A percentile compares a stretch with the other conserved stretches of the same genome.
Evolutionary conservation across 208 protist species (phyloP).

Genomic region (Phytomonas sp.): DNA sequence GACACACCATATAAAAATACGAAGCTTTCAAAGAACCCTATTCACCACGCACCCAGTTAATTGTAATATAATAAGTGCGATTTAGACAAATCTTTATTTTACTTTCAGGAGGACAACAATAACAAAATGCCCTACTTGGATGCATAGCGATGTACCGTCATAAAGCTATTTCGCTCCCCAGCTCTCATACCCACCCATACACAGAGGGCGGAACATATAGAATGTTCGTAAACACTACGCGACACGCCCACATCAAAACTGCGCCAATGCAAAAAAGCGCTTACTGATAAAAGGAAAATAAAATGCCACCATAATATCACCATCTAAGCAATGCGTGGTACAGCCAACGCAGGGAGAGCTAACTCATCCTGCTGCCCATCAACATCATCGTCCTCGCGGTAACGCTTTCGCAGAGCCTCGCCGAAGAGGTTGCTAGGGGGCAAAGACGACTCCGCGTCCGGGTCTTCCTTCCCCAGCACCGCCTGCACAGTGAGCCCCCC

Average conservation of each 20-base stretch:
- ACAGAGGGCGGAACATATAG: background rate
- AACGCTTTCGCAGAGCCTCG: constrained; percentile 72
- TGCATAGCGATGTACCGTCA: background rate
- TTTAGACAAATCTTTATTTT: background rate
- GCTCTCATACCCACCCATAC: background rate
- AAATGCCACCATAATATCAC: background rate
- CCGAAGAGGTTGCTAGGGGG: constrained; percentile 50
- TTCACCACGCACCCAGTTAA: background rate
- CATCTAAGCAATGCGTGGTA: background rate
- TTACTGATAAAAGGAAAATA: background rate
- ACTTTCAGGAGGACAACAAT: background rate
- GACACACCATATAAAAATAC: background rate
- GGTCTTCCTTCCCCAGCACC: constrained; percentile 43
- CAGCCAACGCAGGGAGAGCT: background rate
- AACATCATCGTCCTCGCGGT: constrained; percentile 43
- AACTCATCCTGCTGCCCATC: background rate
- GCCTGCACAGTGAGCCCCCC: constrained; percentile 28
- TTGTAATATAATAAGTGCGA: background rate
- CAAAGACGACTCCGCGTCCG: constrained; percentile 15
- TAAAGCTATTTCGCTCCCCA: background rate
- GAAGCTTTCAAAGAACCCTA: background rate
- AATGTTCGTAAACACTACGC: background rate
- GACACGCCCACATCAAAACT: no score
- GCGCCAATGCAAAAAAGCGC: background rate
- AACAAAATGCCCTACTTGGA: background rate